A percentile compares a stretch with the other conserved stretches of the same genome.
Evolutionary conservation across 2,329 filamentous ascomycete species (phyloP).

Genomic region (Fusarium solani-melongenae): DNA sequence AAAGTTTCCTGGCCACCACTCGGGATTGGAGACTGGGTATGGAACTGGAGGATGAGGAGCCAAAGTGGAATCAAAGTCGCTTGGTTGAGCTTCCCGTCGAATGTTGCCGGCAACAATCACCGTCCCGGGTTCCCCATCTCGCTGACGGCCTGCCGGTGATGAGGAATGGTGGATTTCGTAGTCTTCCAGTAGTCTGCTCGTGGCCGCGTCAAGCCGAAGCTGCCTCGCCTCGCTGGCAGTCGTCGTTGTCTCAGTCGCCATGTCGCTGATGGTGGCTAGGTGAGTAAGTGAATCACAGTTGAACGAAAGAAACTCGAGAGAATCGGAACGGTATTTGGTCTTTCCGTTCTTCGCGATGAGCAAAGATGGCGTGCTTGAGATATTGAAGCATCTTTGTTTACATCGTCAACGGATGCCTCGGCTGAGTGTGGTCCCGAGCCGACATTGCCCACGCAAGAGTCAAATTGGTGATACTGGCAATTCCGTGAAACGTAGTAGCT

Average conservation of each 20-base stretch:
- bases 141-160: not conserved
- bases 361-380: not conserved
- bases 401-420: not conserved
- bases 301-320: not conserved
- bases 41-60: not conserved
- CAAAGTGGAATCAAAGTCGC: not conserved
- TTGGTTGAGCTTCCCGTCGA: slow-evolving; percentile 4
- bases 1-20: not conserved
- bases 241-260: not conserved
- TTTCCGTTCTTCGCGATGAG: not conserved
- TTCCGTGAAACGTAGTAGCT: not conserved
- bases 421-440: not conserved
- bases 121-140: not conserved
- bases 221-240: not conserved
- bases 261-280: not conserved
- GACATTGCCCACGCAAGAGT: not conserved
- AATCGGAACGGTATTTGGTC: not conserved
- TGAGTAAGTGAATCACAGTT: not conserved
- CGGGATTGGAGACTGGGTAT: slow-evolving; percentile 11
- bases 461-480: not conserved
- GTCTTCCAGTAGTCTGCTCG: not conserved
- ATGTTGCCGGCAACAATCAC: not conserved
- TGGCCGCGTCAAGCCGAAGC: not conserved
- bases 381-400: not conserved
- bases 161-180: slow-evolving; percentile 7